Conservation (phyloP, 371 early-diverging fungal genomes). For the Haplosporangium sp. region DNA sequence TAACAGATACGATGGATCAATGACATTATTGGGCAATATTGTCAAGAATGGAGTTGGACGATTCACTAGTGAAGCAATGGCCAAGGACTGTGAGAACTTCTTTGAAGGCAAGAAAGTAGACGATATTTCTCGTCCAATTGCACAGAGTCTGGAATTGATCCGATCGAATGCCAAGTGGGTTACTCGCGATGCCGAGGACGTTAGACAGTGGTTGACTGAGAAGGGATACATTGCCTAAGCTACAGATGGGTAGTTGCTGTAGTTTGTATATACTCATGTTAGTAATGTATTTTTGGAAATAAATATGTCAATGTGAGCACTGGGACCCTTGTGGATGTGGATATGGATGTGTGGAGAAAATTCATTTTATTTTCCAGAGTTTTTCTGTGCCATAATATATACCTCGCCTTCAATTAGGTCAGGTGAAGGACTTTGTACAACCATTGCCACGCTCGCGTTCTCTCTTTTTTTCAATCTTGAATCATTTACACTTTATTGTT, state of each 20-base stretch:
- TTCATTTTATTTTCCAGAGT: not conserved
- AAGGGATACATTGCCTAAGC: conserved; percentile 51
- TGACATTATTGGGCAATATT: conserved; percentile 81
- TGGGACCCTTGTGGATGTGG: not conserved
- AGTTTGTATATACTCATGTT: not conserved
- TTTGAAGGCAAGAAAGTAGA: conserved; percentile 81
- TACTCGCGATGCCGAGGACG: conserved; percentile 75
- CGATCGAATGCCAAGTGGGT: conserved; percentile 85
- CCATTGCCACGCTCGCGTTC: conserved; percentile 7
- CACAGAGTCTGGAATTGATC: conserved; percentile 90
- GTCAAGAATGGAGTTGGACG: conserved; percentile 78
- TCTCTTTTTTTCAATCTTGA: not conserved
- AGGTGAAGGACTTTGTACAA: conserved; percentile 12
- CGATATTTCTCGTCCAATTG: conserved; percentile 77
- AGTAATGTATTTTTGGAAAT: not conserved
- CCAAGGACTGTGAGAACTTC: conserved; percentile 79
- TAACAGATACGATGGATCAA: conserved; percentile 75
- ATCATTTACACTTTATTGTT: not conserved
- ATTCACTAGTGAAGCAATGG: conserved; percentile 72
- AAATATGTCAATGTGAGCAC: not conserved
- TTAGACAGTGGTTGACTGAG: conserved; percentile 76
- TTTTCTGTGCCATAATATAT: not conserved
- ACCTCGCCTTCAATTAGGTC: conserved; percentile 6
- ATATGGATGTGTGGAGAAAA: not conserved
- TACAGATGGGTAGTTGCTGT: not conserved